These are phyloP conservation scores for Solanum aculeatissimum DNA, from an alignment of 305 asterid genomes.

Conservation along the genomic window DNA sequence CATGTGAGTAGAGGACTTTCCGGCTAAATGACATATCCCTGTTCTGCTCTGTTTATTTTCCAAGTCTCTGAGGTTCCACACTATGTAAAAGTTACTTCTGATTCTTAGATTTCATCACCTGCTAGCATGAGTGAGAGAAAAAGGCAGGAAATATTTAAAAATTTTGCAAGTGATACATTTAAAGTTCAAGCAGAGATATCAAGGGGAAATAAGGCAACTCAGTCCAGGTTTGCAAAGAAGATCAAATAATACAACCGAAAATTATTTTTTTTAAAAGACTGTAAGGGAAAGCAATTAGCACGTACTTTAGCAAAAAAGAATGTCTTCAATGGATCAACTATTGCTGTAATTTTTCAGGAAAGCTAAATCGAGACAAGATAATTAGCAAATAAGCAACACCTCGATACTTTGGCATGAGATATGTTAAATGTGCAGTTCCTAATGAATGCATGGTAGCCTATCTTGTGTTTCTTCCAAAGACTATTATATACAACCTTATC, in stretches of 20 bases:
- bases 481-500: too few relatives aligned
- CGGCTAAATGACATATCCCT: not conserved
- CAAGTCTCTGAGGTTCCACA: not conserved
- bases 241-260: not conserved
- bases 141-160: not conserved
- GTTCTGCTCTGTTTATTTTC: not conserved
- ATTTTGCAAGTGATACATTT: not conserved
- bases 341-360: not conserved
- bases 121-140: not conserved
- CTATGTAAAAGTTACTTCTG: not conserved
- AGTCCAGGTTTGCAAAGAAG: not conserved
- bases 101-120: not conserved
- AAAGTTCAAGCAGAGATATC: not conserved
- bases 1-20: constrained; percentile 5
- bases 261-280: too few relatives aligned
- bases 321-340: not conserved
- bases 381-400: not conserved
- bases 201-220: not conserved
- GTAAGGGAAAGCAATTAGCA: not conserved
- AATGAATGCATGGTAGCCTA: not conserved
- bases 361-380: not conserved
- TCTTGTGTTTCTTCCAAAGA: too few relatives aligned
- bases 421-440: not conserved
- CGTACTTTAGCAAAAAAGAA: not conserved
- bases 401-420: not conserved